Base-by-base conservation (phyloP, 345 rosid genomes). In the Salix caprea region DNA sequence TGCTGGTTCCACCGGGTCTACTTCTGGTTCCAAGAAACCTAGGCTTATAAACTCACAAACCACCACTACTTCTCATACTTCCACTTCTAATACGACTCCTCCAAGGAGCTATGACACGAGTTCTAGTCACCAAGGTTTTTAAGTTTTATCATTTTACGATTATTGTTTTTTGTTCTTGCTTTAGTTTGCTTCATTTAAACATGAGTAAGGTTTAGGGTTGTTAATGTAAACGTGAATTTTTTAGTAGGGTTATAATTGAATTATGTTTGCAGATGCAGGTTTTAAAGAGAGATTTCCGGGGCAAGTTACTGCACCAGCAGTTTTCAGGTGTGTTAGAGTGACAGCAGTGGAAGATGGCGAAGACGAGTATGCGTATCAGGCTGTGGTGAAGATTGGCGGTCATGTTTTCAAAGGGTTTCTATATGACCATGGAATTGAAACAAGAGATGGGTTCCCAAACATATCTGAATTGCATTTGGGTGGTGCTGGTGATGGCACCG, bases 241-340 rank as follows among this genome's bases (percentile, higher is more conserved):
- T 80, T 39, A 78, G 71, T 82, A 82, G 84, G 82, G 82, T 82
- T 81, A 21, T 77, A 70, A 54, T 37, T 58, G 69, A 48, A 58
- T 74, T 56, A 9, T 60, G 24, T 18, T 39, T 86, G 74, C 83
- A 75, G 97, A 90, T 78, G 93, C 85, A 56, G 75, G 93, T 74
- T 87, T 87, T 21, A 87, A 76, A 62, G 97, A 90, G 73, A 67
- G 83, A 3, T 79, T 92, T 82, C 99, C 99, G 21, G 95, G 87
- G 69, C 97, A 90, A 84, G 86, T 96, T 36, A 90, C 88, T 60
- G 97, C 94, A 0, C 87, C 98, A 64, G 98, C 99, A 6, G 94
- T 93, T 65, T 96, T 96, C 90, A 93, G 87, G 86, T 96, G 99
- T 79, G 99, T 96, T 52, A 81, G 91, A 78, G 97, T 96, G 76